Base-by-base conservation (phyloP, 164 flowering plant species). In the Piper longum region DNA sequence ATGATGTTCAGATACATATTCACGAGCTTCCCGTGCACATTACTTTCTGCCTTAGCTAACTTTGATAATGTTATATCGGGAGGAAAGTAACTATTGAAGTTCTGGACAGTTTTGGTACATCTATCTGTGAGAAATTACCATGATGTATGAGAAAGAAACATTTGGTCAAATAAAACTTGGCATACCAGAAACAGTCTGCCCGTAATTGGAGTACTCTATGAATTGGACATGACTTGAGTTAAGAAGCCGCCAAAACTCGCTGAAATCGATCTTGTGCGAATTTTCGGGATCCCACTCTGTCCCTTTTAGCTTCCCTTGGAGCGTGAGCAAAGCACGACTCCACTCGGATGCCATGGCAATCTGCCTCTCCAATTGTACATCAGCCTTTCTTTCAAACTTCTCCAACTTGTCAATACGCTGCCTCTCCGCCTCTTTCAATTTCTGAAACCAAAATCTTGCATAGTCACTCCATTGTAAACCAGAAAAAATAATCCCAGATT, bases 211-310 rank as follows among this genome's bases (percentile, higher is more conserved):
- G 69, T 92, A 92, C 76, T 92, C 97, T 88, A 92, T 81, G 63
- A 78, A 89, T 66, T 86, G 84, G 52, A 92, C 97, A 71, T 82
- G 81, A 43, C 83, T 92, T 12, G 91, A 81, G 68, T 89, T 75
- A 5, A 89, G 83, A 69, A 92, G 89, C 62, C 74, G 72, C 83
- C 70, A 70, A 66, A 92, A 92, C 52, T 92, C 97, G 77, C 93
- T 89, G 59, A 75, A 92, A 59, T 81, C 77, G 63, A 92, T 92
- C 76, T 65, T 69, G 64, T 88, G 93, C 41, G 96, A 87, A 71
- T 80, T 85, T 66, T 77, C 85, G 62, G 98, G 98, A 74, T 92
- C 95, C 91, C 89, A 92, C 73, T 89, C 87, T 3, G 97, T 83
- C 55, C 97, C 97, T 67, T 82, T 89, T 75, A 92, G 71, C 72